phyloP scores from a whole-genome alignment of 1,284 basidiomycete genomes.

The Irpex sp. region DNA sequence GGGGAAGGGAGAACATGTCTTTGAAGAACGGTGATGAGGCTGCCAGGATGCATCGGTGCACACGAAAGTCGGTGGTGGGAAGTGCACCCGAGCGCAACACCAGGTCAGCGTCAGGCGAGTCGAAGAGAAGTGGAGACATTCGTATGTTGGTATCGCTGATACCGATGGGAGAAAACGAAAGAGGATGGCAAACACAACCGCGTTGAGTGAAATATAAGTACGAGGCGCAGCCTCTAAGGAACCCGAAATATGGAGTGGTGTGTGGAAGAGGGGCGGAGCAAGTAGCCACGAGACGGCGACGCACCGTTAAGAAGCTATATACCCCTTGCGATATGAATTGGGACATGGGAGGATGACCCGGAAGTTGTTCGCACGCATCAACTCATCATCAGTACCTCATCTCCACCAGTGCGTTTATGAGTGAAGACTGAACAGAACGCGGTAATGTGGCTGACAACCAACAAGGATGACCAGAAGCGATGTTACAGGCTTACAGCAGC shows the following conservation, averaged over 20 bases:
- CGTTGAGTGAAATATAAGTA: not conserved
- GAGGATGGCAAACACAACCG: not conserved
- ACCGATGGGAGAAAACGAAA: not conserved
- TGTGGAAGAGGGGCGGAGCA: not conserved
- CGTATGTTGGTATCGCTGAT: not conserved
- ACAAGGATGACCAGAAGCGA: not conserved
- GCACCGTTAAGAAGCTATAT: not conserved
- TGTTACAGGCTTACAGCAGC: not conserved
- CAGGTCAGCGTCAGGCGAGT: constrained; percentile 45
- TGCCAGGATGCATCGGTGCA: constrained; percentile 60
- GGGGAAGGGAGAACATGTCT: constrained; percentile 67
- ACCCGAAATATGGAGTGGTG: not conserved
- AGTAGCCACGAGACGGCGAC: not conserved
- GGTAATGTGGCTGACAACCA: not conserved
- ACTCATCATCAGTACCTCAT: not conserved
- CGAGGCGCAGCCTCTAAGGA: not conserved
- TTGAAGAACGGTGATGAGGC: constrained; percentile 64
- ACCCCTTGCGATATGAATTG: not conserved
- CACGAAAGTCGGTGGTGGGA: constrained; percentile 43
- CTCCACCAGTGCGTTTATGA: not conserved
- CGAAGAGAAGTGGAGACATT: constrained; percentile 11
- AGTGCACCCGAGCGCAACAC: constrained; percentile 41
- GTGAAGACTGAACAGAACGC: not conserved
- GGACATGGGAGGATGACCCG: not conserved
- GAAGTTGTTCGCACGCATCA: not conserved